Conservation (phyloP, 108 stramenopile species). For the Stephanodiscus triporus region DNA sequence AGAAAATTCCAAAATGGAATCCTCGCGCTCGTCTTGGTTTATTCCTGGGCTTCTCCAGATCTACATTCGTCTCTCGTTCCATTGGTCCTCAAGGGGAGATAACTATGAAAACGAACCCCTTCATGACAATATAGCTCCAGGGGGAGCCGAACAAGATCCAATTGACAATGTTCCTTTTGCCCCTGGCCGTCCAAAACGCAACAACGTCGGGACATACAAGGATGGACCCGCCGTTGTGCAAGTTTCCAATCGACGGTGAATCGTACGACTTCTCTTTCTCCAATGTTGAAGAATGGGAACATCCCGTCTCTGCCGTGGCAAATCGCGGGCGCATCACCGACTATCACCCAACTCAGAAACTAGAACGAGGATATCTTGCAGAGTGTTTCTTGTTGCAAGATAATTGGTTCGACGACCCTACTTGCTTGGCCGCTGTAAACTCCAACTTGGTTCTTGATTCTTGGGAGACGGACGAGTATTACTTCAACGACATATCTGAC, state of each 20-base stretch:
- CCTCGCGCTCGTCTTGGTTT: slow-evolving; percentile 41
- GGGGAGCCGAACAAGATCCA: background rate
- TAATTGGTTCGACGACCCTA: background rate
- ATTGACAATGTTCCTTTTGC: background rate
- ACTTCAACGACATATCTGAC: background rate
- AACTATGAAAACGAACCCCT: background rate
- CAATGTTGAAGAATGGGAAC: background rate
- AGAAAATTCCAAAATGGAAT: slow-evolving; percentile 53
- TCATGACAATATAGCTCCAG: background rate
- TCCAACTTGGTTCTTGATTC: background rate
- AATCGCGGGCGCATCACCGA: background rate
- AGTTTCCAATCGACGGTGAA: background rate
- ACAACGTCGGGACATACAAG: background rate
- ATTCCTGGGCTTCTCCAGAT: slow-evolving; percentile 46
- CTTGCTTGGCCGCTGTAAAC: background rate
- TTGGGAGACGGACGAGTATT: too few relatives aligned
- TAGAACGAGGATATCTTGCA: too few relatives aligned
- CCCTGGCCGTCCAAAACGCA: background rate
- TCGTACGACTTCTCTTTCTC: background rate
- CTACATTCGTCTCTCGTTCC: slow-evolving; percentile 43
- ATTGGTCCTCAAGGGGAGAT: slow-evolving; percentile 17
- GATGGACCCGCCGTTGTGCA: background rate
- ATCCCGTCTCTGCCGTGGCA: background rate
- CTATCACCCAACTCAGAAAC: too few relatives aligned
- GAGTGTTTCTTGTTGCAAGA: too few relatives aligned